phyloP scores from a whole-genome alignment of 169 alveolate species.

The Theileria equi region DNA sequence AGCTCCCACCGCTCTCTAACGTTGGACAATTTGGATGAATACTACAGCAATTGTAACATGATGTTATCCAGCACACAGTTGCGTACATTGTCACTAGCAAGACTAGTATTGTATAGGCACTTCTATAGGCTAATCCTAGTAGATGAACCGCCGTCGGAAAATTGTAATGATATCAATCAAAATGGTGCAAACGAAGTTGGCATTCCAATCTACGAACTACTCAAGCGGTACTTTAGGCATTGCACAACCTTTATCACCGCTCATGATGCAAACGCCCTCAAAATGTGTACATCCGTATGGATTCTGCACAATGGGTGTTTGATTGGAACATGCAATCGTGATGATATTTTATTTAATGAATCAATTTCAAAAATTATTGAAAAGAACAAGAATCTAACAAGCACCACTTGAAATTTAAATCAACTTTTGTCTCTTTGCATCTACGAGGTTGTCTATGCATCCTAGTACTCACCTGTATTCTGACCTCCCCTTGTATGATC shows the following conservation, averaged over 20 bases:
- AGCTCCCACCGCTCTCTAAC: neutral
- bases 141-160: constrained; percentile 81
- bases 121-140: constrained; percentile 70
- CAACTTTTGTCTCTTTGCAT: neutral
- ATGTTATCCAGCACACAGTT: constrained; percentile 50
- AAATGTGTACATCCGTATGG: constrained; percentile 32
- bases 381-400: neutral
- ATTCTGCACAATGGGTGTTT: constrained; percentile 8
- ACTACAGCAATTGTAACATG: constrained; percentile 1
- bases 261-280: constrained; percentile 56
- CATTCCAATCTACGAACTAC: constrained; percentile 45
- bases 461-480: too few species aligned
- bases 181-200: neutral
- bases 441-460: too few species aligned
- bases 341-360: constrained; percentile 1
- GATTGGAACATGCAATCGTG: constrained; percentile 9
- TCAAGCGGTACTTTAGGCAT: constrained; percentile 42
- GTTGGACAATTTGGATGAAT: neutral
- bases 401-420: neutral
- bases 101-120: constrained; percentile 68
- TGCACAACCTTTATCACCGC: constrained; percentile 62
- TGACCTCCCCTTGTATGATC: too few species aligned
- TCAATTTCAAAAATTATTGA: constrained; percentile 5
- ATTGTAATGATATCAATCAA: constrained; percentile 5
- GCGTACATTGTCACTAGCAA: constrained; percentile 72